A percentile compares a stretch with the other conserved stretches of the same genome.
These are phyloP conservation scores for Kernera saxatilis DNA, from an alignment of 345 rosid genomes.

Conservation along the genomic window DNA sequence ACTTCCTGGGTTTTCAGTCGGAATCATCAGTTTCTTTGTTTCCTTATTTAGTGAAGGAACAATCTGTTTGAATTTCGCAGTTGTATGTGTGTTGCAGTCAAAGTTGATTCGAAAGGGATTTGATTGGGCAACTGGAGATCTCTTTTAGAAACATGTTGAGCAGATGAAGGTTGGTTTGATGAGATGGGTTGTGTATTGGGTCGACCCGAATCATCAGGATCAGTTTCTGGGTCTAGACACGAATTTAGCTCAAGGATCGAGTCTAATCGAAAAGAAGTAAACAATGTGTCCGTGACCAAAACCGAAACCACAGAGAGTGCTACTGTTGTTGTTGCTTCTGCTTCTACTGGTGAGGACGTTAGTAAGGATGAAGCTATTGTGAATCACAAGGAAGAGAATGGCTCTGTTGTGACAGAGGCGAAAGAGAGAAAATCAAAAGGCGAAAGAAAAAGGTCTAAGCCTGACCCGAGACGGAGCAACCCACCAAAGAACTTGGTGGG, in stretches of 20 bases:
- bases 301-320: constrained; percentile 6
- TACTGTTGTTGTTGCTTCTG: constrained; percentile 7
- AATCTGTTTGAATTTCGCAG: not conserved
- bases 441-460: constrained; percentile 60
- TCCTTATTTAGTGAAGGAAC: not conserved
- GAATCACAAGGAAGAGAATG: constrained; percentile 38
- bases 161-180: constrained; percentile 50
- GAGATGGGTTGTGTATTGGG: constrained; percentile 97
- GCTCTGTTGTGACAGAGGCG: constrained; percentile 26
- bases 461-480: constrained; percentile 56
- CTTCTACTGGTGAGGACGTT: constrained; percentile 37
- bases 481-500: constrained; percentile 62
- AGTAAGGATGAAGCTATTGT: constrained; percentile 46
- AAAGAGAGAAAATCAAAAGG: constrained; percentile 55
- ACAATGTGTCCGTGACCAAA: constrained; percentile 35
- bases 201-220: constrained; percentile 55
- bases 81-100: constrained; percentile 17
- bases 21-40: not conserved
- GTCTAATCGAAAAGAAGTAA: constrained; percentile 42
- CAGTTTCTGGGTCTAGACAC: constrained; percentile 53
- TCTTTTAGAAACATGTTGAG: constrained; percentile 40
- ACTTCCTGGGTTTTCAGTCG: not conserved
- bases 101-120: constrained; percentile 12
- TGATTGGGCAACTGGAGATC: not conserved
- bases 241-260: constrained; percentile 39